These are phyloP conservation scores for Rhinocladiella similis DNA, from an alignment of 2,329 filamentous ascomycete species.

Conservation along the genomic window DNA sequence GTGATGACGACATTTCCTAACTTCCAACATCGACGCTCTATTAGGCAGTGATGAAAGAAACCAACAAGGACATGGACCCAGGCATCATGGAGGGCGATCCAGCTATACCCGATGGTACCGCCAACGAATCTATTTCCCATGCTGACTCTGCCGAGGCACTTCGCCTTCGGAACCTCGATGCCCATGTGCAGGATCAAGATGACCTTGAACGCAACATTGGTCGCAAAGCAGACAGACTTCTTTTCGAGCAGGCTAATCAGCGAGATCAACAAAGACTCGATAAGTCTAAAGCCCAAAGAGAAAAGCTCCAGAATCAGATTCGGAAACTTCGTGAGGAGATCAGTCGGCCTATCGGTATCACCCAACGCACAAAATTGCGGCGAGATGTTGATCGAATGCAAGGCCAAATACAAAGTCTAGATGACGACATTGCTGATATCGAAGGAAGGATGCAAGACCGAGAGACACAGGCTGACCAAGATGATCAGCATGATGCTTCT, in stretches of 20 bases:
- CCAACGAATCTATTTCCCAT: not conserved
- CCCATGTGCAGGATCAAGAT: constrained; percentile 78
- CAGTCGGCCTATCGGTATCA: constrained; percentile 54
- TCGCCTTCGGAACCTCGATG: constrained; percentile 63
- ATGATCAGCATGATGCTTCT: constrained; percentile 43
- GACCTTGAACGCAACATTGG: constrained; percentile 87
- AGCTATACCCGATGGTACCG: not conserved
- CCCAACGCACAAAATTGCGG: constrained; percentile 39
- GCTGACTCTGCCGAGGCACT: constrained; percentile 56
- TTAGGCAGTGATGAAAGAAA: not conserved
- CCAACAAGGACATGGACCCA: not conserved
- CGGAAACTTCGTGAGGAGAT: constrained; percentile 59
- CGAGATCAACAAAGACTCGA: constrained; percentile 64
- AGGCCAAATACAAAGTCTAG: constrained; percentile 64
- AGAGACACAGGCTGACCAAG: constrained; percentile 49
- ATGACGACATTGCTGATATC: constrained; percentile 77
- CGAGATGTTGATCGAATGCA: constrained; percentile 39
- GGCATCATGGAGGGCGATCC: not conserved
- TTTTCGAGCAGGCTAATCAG: constrained; percentile 63
- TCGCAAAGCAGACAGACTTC: constrained; percentile 60
- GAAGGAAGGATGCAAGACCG: constrained; percentile 76
- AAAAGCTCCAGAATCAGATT: constrained; percentile 66
- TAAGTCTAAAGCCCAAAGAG: constrained; percentile 53
- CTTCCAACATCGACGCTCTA: not conserved
- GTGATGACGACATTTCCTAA: not conserved